Conservation (phyloP, 257 asterid genomes). For the Prunella vulgaris region DNA sequence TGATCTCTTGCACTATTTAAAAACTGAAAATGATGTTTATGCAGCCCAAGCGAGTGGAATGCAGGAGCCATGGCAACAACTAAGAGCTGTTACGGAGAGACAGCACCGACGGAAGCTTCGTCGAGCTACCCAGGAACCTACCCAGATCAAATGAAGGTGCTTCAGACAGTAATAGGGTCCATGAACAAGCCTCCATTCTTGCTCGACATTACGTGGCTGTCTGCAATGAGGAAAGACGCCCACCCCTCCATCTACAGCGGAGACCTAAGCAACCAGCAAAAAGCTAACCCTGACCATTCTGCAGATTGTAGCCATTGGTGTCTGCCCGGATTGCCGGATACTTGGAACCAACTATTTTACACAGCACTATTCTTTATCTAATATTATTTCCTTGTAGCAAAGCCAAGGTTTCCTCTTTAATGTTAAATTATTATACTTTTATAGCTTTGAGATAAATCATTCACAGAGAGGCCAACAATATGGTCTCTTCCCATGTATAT, state of each 20-base stretch:
- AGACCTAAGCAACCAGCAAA: slow-evolving; percentile 58
- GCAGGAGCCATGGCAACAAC: slow-evolving; percentile 44
- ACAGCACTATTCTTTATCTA: slow-evolving; percentile 55
- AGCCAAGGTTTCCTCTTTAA: neutral
- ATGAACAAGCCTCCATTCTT: slow-evolving; percentile 70
- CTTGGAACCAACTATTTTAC: slow-evolving; percentile 91
- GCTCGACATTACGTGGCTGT: slow-evolving; percentile 78
- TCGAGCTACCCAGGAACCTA: slow-evolving; percentile 46
- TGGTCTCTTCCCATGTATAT: slow-evolving; percentile 26
- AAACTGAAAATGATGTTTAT: too few relatives aligned
- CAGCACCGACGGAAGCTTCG: slow-evolving; percentile 40
- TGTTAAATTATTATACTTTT: neutral
- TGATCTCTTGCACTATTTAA: too few relatives aligned
- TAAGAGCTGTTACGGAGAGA: slow-evolving; percentile 89
- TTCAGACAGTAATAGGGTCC: slow-evolving; percentile 44
- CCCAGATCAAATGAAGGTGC: slow-evolving; percentile 61
- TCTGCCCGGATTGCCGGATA: slow-evolving; percentile 93
- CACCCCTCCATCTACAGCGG: slow-evolving; percentile 96
- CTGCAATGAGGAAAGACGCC: slow-evolving; percentile 93
- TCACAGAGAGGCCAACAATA: slow-evolving; percentile 19
- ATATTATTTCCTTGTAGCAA: neutral
- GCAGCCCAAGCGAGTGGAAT: slow-evolving; percentile 89
- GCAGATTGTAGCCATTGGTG: slow-evolving; percentile 99
- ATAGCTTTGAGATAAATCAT: slow-evolving; percentile 7
- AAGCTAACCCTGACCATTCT: slow-evolving; percentile 80